Base-by-base conservation (phyloP, 352 stramenopile genomes). In the Pythium rhizo-oryzae region DNA sequence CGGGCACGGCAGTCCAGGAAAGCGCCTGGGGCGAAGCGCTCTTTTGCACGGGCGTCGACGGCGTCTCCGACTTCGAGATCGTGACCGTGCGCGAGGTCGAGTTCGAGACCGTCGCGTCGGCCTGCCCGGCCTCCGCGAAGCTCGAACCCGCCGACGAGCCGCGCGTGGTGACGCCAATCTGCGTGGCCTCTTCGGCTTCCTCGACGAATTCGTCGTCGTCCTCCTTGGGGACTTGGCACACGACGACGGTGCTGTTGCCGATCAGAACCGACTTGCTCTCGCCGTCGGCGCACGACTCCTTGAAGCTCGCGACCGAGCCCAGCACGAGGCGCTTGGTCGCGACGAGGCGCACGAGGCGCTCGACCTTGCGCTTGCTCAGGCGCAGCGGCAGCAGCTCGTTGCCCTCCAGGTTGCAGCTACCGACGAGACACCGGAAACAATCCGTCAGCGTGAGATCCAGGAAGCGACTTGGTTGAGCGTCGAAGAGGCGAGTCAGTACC, bases 141-240 rank as follows among this genome's bases (percentile, higher is more conserved):
- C 39, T 57, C n/a, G n/a, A 53, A n/a, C 46, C 46, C 13, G 19
- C 8, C n/a, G 21, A n/a, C 4, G 47, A 21, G 30, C 23, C 15
- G 19, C 6, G 21, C 9, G 18, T 21, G 25, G 18, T 67, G 33
- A 16, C 12, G 12, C 25, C 53, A 18, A 35, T n/a, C 16, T 47
- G 39, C 23, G 57, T 12, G 23, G 19, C 57, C 1, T 49, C 65
- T 8, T 62, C 66, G 28, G 63, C 44, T 8, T 72, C 66, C 8
- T 52, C 43, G 8, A 72, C 49, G 1, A 64, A 19, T 2, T 63
- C 53, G 59, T 72, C 66, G 53, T 72, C 66, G 43, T 67, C 59
- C 25, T 63, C 59, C 2, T 13, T 60, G 1, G 51, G 23, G 8
- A 67, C 35, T 46, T 67, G 49, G 24, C 66, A 72, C 6, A 72